Conservation (phyloP, 164 flowering plant genomes). For the Chimonanthus praecox region DNA sequence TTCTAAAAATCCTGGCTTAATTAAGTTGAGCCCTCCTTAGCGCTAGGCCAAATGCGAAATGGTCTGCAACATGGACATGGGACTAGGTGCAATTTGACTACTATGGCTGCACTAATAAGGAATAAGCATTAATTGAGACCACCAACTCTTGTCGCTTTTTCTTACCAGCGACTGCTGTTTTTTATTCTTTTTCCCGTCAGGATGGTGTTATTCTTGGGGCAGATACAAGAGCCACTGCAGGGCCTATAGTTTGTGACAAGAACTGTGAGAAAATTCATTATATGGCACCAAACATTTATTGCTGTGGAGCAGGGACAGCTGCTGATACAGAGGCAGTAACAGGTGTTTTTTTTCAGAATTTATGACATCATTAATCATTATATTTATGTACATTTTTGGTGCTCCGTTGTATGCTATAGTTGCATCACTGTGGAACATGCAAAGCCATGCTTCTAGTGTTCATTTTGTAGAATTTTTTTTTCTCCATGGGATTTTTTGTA, state of each 20-base stretch:
- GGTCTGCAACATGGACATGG: too few species aligned
- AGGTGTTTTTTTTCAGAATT: slow-evolving; percentile 35
- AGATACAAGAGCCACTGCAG: slow-evolving; percentile 98
- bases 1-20: too few species aligned
- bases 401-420: neutral
- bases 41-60: too few species aligned
- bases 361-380: neutral
- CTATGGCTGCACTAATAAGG: too few species aligned
- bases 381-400: too few species aligned
- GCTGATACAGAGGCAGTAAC: slow-evolving; percentile 98
- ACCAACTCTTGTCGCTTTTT: too few species aligned
- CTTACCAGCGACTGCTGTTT: too few species aligned
- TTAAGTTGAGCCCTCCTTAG: too few species aligned
- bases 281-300: slow-evolving; percentile 97
- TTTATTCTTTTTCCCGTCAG: slow-evolving; percentile 24
- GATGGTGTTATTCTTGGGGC: slow-evolving; percentile 99
- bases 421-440: neutral
- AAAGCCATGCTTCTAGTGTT: neutral
- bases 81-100: too few species aligned
- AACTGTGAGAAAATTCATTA: slow-evolving; percentile 97
- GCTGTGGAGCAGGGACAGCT: slow-evolving; percentile 98
- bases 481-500: neutral
- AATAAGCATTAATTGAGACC: too few species aligned
- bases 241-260: slow-evolving; percentile 89
- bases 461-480: too few species aligned